Base-by-base conservation (phyloP, 805 yeast genomes). In the Jamesozyma lodderae region DNA sequence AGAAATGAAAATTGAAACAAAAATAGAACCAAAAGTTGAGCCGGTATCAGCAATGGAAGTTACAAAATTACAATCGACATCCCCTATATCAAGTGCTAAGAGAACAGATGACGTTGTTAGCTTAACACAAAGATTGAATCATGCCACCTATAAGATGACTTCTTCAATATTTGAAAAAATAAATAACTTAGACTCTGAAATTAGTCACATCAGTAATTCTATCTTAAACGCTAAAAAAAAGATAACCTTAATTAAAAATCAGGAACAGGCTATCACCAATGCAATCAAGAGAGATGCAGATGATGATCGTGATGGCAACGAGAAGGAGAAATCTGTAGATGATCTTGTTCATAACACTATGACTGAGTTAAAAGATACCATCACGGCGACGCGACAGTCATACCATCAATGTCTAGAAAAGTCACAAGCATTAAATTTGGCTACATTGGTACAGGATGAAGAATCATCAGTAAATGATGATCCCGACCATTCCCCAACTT, bases 371-470 rank as follows among this genome's bases (percentile, higher is more conserved):
- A 21, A 28, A 13, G 20, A 15, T 7, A 15, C 35, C 11, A 32
- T 37, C 6, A 21, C 19, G 6, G 34, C 39, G 9, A 23, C 44
- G 14, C 34, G 36, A 33, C 34, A 38, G 7, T 26, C 31, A 2
- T 49, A 41, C 16, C 26, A 43, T 13, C 53, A 50, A 19, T 44
- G 71, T n/a, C 53, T 73, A 23, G 88, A 81, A 54, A 68, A 82
- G 36, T 65, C 79, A 1, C 88, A 81, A 53, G 78, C 85, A 1
- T 59, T 75, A 47, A 70, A 69, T 43, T 52, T 77, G 43, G 84
- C 83, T 0, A 67, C 71, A 40, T 46, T 72, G 15, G 84, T 75
- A 0, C 75, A 77, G 41, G 67, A 63, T 31, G 77, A 76, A 45
- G 85, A 75, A 48, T 25, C 51, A 6, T 42, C 43, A 14, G 40